Evolutionary conservation across 805 yeast genomes (phyloP).

Genomic region (Nakazawaea populi): DNA sequence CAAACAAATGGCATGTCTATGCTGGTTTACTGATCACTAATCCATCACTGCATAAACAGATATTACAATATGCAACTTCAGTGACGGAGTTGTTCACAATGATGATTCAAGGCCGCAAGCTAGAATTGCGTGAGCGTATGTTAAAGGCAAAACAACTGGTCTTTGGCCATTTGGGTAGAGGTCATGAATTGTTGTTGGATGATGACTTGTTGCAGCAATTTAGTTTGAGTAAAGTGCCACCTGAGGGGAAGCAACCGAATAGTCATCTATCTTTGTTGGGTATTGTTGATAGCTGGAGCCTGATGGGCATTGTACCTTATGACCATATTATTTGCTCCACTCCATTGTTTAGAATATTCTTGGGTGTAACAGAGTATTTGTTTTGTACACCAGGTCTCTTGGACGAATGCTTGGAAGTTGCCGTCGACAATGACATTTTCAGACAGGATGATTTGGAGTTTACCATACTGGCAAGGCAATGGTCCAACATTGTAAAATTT

Average conservation of each 20-base stretch:
- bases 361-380: constrained; percentile 90
- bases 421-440: constrained; percentile 59
- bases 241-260: constrained; percentile 63
- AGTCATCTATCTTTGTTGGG: constrained; percentile 86
- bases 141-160: constrained; percentile 66
- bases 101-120: constrained; percentile 65
- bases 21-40: constrained; percentile 96
- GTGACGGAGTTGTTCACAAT: constrained; percentile 77
- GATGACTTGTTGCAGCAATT: constrained; percentile 75
- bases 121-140: constrained; percentile 54
- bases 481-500: constrained; percentile 77
- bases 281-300: constrained; percentile 91
- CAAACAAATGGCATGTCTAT: constrained; percentile 97
- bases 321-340: constrained; percentile 97
- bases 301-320: constrained; percentile 81
- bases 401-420: constrained; percentile 74
- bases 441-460: constrained; percentile 90
- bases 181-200: constrained; percentile 62
- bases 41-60: constrained; percentile 89
- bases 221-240: constrained; percentile 65
- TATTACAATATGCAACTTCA: constrained; percentile 82
- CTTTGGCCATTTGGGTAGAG: constrained; percentile 56
- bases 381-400: constrained; percentile 79
- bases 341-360: constrained; percentile 84
- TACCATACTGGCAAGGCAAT: constrained; percentile 81